Base-by-base conservation (phyloP, 2,329 filamentous ascomycete species). In the Nemania sp. region DNA sequence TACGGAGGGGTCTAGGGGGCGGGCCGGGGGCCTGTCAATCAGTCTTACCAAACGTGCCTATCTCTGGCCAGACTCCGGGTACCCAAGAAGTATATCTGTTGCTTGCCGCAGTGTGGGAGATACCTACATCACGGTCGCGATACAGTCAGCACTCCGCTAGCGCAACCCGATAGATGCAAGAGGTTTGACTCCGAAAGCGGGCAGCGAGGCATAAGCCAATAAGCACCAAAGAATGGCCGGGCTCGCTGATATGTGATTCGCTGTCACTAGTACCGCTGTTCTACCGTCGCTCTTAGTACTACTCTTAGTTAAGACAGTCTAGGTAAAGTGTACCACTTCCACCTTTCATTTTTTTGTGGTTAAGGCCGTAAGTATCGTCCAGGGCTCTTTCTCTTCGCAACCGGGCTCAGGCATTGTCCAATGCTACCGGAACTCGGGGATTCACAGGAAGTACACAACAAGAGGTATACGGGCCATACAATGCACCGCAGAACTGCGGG, bases 21-120 rank as follows among this genome's bases (percentile, higher is more conserved):
- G 14, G n/a, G 14, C 26, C 30, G 5, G 23, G 8, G 23, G 17
- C 23, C 28, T 31, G 26, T 36, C 8, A 22, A 2, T 11, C 26
- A 31, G 41, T 33, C 41, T 14, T 30, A 17, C 26, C 41, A 9
- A 8, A 19, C 33, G 24, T 40, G 48, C 48, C 30, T 24, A 31
- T 31, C 11, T 31, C 9, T 9, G 28, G 28, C n/a, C 28, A 31
- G 22, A 20, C 8, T 49, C 39, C 31, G 39, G 39, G 39, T 37
- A 24, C 34, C 51, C 54, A 59, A 54, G 57, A 50, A 59, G 54
- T 50, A 59, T 54, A 57, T 50, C 22, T 51, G 57, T 57, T 52
- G 9, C 28, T 31, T n/a, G n/a, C n/a, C n/a, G n/a, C n/a, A n/a
- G n/a, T n/a, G n/a, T n/a, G n/a, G n/a, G n/a, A n/a, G n/a, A n/a